Evolutionary conservation across 495 filamentous ascomycete species (phyloP).

Genomic region (Hypoxylon perforatum): DNA sequence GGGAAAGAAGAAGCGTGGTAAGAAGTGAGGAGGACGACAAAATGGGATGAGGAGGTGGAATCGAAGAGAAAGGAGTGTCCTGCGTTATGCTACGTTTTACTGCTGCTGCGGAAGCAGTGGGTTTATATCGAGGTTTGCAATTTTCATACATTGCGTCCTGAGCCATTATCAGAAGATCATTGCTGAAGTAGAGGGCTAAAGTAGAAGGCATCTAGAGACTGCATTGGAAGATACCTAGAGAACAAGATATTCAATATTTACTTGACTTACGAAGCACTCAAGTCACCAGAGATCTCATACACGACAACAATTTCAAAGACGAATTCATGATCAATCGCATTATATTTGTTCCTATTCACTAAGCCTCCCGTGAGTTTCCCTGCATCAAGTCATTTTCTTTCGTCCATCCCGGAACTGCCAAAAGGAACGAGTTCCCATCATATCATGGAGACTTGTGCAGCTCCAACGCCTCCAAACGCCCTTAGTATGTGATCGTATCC

Average conservation of each 20-base stretch:
- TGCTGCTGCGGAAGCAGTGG: too few relatives aligned
- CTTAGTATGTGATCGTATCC: conserved; percentile 14
- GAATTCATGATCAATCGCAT: conserved; percentile 29
- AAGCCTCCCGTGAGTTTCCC: conserved; percentile 28
- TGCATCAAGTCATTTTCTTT: conserved; percentile 31
- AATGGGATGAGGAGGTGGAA: too few relatives aligned
- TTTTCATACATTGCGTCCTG: too few relatives aligned
- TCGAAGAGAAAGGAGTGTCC: too few relatives aligned
- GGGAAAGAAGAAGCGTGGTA: conserved; percentile 68
- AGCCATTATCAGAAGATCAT: too few relatives aligned
- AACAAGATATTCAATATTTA: too few relatives aligned
- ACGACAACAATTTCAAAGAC: too few relatives aligned
- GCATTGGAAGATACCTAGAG: not conserved
- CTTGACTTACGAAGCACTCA: not conserved
- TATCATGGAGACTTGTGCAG: too few relatives aligned
- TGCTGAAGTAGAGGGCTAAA: too few relatives aligned
- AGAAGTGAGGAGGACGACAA: conserved; percentile 53
- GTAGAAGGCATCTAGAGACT: too few relatives aligned
- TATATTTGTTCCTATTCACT: conserved; percentile 16
- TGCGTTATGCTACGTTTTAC: too few relatives aligned
- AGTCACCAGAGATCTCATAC: conserved; percentile 4
- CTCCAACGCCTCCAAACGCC: conserved; percentile 25
- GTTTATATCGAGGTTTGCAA: too few relatives aligned
- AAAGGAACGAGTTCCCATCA: not conserved
- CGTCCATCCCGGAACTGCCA: conserved; percentile 6